Percentiles rank a stretch among this genome's conserved stretches.
These are phyloP conservation scores for Dipteronia dyeriana DNA, from an alignment of 345 rosid species.

Conservation along the genomic window DNA sequence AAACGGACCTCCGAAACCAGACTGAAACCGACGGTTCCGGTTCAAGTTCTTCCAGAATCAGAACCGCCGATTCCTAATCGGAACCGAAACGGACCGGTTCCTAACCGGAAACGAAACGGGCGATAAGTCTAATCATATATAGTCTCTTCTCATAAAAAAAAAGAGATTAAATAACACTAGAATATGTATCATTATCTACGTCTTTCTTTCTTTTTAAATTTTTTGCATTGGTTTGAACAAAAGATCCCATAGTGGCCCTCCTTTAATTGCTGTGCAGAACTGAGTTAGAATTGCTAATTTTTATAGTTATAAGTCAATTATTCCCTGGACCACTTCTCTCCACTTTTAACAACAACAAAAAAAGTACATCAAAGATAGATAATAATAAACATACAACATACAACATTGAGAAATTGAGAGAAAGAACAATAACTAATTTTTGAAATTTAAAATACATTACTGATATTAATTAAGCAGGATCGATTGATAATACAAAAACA, in stretches of 20 bases:
- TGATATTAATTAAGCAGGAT: neutral
- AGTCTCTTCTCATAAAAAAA: too few relatives aligned
- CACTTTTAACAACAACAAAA: neutral
- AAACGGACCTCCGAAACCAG: too few relatives aligned
- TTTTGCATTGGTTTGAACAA: constrained; percentile 26
- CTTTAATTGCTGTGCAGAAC: constrained; percentile 31
- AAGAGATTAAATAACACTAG: neutral
- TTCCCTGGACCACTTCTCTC: constrained; percentile 32
- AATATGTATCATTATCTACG: constrained; percentile 13
- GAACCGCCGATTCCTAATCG: too few relatives aligned
- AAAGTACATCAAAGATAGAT: too few relatives aligned
- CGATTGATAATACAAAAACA: constrained; percentile 11
- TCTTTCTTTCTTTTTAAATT: neutral
- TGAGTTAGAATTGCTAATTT: constrained; percentile 13
- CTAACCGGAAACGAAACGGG: too few relatives aligned
- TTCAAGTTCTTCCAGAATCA: too few relatives aligned
- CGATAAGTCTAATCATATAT: too few relatives aligned
- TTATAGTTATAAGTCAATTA: constrained; percentile 26
- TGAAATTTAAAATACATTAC: neutral
- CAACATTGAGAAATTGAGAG: neutral
- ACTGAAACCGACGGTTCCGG: too few relatives aligned
- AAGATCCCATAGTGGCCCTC: constrained; percentile 35
- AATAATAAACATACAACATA: constrained; percentile 13
- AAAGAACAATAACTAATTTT: neutral
- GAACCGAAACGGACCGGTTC: too few relatives aligned